These are phyloP conservation scores for Lantana camara DNA, from an alignment of 257 asterid species.

Conservation along the genomic window DNA sequence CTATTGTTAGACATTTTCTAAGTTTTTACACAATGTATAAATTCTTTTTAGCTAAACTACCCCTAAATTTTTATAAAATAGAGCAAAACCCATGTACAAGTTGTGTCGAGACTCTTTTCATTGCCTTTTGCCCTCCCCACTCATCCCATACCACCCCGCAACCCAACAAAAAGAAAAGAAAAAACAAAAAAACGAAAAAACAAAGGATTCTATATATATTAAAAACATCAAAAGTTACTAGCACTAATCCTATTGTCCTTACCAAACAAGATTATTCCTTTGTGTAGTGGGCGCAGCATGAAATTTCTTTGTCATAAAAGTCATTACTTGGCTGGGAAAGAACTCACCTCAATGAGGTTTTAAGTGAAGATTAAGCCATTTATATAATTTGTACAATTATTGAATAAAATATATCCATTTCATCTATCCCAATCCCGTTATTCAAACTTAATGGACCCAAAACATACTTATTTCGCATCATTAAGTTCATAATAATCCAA, in stretches of 20 bases:
- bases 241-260: background rate
- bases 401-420: no score
- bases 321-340: background rate
- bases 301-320: conserved; percentile 1
- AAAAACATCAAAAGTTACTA: background rate
- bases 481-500: no score
- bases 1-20: no score
- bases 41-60: no score
- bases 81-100: no score
- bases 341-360: background rate
- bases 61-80: no score
- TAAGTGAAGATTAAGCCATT: background rate
- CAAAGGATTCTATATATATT: background rate
- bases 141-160: no score
- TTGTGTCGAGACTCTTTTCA: background rate
- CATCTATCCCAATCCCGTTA: no score
- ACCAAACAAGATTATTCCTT: conserved; percentile 14
- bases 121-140: background rate
- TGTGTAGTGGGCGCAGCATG: background rate
- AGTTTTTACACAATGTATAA: no score
- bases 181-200: background rate
- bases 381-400: background rate
- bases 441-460: background rate
- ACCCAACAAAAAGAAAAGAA: background rate
- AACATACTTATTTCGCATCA: no score